These are phyloP conservation scores for Irpex lacteus DNA, from an alignment of 1,284 basidiomycete genomes.

Conservation along the genomic window DNA sequence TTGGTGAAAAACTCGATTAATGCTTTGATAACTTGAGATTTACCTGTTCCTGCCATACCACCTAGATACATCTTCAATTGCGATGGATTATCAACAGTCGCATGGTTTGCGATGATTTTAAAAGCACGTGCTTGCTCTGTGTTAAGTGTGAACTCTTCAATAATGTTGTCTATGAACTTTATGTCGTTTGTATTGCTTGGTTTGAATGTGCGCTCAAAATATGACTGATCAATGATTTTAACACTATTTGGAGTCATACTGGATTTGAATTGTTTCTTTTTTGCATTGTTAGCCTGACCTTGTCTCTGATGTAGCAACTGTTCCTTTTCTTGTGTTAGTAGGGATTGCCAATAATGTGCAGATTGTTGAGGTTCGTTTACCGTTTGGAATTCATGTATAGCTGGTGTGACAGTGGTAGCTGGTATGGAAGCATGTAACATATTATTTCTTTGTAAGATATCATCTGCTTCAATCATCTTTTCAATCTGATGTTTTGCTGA, in stretches of 20 bases:
- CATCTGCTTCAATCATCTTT: too few species aligned
- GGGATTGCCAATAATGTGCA: not conserved
- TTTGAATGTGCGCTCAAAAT: not conserved
- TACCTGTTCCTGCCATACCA: slow-evolving; percentile 36
- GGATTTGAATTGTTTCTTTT: not conserved
- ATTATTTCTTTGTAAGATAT: too few species aligned
- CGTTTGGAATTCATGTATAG: too few species aligned
- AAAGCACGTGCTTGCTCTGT: not conserved
- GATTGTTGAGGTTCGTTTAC: too few species aligned
- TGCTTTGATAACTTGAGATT: slow-evolving; percentile 32
- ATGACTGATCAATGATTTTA: not conserved
- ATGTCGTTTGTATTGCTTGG: not conserved
- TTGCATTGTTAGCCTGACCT: not conserved
- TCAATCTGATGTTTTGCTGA: too few species aligned
- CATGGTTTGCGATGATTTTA: not conserved
- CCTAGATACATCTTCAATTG: slow-evolving; percentile 31
- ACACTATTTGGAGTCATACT: not conserved
- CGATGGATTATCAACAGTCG: not conserved
- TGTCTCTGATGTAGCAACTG: not conserved
- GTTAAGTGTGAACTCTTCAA: not conserved
- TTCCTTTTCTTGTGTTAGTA: not conserved
- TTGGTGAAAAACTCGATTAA: slow-evolving; percentile 15
- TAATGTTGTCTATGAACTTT: not conserved
- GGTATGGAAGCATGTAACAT: too few species aligned
- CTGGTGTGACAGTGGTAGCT: too few species aligned